phyloP scores from a whole-genome alignment of 2,329 filamentous ascomycete species.

The Aspergillus carbonarius region DNA sequence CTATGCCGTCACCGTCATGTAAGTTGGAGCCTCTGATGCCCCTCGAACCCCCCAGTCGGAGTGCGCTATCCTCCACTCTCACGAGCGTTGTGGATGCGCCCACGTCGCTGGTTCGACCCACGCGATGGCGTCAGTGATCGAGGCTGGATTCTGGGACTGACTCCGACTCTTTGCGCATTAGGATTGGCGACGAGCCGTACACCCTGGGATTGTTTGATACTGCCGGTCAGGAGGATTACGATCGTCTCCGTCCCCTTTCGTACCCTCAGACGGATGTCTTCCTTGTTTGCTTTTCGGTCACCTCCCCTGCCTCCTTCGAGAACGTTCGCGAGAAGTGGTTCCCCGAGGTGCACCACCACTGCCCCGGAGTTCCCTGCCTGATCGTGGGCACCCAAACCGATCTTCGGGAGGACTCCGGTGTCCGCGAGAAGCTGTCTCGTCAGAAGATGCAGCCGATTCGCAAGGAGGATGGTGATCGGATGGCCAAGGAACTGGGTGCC shows the following conservation, averaged over 20 bases:
- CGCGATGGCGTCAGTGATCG: background rate
- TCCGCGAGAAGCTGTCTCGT: slow-evolving; percentile 87
- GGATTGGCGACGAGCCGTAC: slow-evolving; percentile 99
- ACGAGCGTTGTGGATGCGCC: background rate
- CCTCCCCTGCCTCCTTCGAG: slow-evolving; percentile 94
- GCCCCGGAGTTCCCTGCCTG: slow-evolving; percentile 93
- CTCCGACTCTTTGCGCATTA: slow-evolving; percentile 39
- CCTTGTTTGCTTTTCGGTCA: slow-evolving; percentile 98
- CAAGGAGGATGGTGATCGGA: slow-evolving; percentile 89
- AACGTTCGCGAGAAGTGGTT: slow-evolving; percentile 99
- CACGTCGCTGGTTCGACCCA: background rate
- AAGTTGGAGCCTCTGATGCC: slow-evolving; percentile 50
- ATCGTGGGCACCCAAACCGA: slow-evolving; percentile 98
- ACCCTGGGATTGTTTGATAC: slow-evolving; percentile 98
- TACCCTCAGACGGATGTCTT: slow-evolving; percentile 99
- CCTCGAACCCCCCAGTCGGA: background rate
- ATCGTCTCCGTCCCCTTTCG: slow-evolving; percentile 90
- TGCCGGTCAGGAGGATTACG: slow-evolving; percentile 98
- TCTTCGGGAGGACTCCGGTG: slow-evolving; percentile 82
- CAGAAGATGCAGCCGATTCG: slow-evolving; percentile 94
- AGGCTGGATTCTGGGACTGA: slow-evolving; percentile 6
- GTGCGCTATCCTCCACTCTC: background rate
- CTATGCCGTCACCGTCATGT: slow-evolving; percentile 99
- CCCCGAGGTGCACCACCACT: slow-evolving; percentile 97
- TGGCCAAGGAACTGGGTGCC: slow-evolving; percentile 95